Conservation (phyloP, 108 stramenopile genomes). For the Schizochytrium sp. region DNA sequence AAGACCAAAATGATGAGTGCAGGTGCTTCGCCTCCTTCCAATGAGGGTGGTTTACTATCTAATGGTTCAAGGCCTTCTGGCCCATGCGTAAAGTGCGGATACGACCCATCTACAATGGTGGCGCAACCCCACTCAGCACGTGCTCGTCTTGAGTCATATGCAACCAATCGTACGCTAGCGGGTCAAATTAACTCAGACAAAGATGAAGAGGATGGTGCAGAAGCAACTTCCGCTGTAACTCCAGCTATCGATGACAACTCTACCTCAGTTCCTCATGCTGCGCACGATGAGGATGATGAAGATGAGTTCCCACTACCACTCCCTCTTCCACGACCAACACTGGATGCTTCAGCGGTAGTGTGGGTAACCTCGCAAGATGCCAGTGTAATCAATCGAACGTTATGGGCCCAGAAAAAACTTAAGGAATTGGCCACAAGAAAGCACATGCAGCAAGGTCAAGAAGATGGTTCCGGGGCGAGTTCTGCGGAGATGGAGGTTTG, state of each 20-base stretch:
- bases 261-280: neutral
- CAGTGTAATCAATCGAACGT: neutral
- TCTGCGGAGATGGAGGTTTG: conserved; percentile 9
- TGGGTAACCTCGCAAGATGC: conserved; percentile 36
- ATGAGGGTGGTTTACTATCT: neutral
- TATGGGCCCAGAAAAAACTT: neutral
- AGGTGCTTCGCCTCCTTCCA: conserved; percentile 4
- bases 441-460: neutral
- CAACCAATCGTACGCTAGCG: too few relatives aligned
- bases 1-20: neutral
- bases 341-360: neutral
- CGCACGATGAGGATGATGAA: neutral
- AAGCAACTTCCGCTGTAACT: neutral
- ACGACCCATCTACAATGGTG: neutral
- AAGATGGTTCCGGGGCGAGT: neutral
- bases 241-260: neutral
- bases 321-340: neutral
- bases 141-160: neutral
- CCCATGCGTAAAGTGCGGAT: neutral
- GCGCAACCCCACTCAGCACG: conserved; percentile 9
- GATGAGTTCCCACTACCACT: neutral
- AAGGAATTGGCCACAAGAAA: conserved; percentile 15
- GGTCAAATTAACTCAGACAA: neutral
- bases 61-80: neutral
- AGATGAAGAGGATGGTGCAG: neutral